Evolutionary conservation across 257 asterid genomes (phyloP).

Genomic region (Solanum stenotomum): DNA sequence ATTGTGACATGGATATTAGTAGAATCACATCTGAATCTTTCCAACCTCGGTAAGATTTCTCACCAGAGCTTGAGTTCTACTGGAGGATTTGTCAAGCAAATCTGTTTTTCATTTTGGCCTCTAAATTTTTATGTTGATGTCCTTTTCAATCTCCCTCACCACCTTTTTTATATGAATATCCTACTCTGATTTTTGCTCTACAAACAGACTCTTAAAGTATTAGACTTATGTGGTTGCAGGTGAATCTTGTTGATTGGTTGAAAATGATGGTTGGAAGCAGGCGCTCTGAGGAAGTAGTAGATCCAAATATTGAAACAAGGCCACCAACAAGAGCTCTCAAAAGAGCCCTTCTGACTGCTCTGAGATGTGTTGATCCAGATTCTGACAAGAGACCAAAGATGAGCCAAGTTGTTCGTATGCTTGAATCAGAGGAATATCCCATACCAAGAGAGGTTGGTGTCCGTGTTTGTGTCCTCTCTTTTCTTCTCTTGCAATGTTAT

Average conservation of each 20-base stretch:
- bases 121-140: neutral
- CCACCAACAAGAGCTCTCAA: slow-evolving; percentile 92
- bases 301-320: slow-evolving; percentile 68
- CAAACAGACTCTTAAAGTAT: neutral
- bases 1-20: neutral
- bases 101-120: neutral
- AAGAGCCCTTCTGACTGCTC: slow-evolving; percentile 85
- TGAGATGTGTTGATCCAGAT: slow-evolving; percentile 98
- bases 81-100: neutral
- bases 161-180: neutral
- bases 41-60: neutral
- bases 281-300: slow-evolving; percentile 95
- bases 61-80: neutral
- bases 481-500: neutral
- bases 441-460: slow-evolving; percentile 80
- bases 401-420: slow-evolving; percentile 97
- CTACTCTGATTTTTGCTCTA: neutral
- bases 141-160: neutral
- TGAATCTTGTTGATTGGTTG: slow-evolving; percentile 96
- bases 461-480: neutral
- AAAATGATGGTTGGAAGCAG: slow-evolving; percentile 93
- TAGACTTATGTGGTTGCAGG: slow-evolving; percentile 27
- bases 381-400: slow-evolving; percentile 94
- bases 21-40: neutral
- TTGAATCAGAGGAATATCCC: slow-evolving; percentile 95